phyloP scores from a whole-genome alignment of 1,139 yeast species.

The Torulaspora globosa region DNA sequence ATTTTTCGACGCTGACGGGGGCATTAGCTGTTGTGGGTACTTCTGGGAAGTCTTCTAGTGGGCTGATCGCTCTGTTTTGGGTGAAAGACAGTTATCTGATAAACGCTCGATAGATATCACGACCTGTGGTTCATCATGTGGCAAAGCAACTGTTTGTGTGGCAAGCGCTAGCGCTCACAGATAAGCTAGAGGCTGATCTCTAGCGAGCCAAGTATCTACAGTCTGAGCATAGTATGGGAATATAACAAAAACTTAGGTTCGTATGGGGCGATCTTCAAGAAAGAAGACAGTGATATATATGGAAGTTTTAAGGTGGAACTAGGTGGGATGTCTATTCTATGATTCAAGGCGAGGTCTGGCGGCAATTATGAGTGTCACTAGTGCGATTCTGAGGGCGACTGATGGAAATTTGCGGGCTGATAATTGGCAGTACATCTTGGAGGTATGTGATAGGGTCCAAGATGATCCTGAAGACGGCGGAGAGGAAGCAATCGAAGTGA shows the following conservation, averaged over 20 bases:
- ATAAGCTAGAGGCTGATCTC: not conserved
- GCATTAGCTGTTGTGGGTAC: no score
- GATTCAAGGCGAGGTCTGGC: not conserved
- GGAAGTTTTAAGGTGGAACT: not conserved
- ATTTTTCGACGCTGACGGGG: no score
- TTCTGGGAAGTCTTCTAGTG: no score
- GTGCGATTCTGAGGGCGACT: conserved; percentile 56
- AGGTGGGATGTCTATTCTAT: not conserved
- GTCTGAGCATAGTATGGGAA: no score
- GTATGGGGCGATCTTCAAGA: not conserved
- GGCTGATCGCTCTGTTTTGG: no score
- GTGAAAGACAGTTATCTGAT: no score
- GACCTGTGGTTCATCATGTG: no score
- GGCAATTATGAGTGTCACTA: conserved; percentile 12
- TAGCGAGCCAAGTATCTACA: no score
- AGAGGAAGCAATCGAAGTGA: conserved; percentile 31
- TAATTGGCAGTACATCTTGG: conserved; percentile 79
- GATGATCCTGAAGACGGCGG: conserved; percentile 62
- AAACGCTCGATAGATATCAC: no score
- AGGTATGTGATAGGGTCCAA: conserved; percentile 76
- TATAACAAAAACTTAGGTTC: not conserved
- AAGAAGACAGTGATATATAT: not conserved
- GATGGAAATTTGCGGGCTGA: conserved; percentile 76
- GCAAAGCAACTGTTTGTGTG: no score
- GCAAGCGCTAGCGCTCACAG: no score